Base-by-base conservation (phyloP, 768 basidiomycete genomes). In the Tremella fuciformis region DNA sequence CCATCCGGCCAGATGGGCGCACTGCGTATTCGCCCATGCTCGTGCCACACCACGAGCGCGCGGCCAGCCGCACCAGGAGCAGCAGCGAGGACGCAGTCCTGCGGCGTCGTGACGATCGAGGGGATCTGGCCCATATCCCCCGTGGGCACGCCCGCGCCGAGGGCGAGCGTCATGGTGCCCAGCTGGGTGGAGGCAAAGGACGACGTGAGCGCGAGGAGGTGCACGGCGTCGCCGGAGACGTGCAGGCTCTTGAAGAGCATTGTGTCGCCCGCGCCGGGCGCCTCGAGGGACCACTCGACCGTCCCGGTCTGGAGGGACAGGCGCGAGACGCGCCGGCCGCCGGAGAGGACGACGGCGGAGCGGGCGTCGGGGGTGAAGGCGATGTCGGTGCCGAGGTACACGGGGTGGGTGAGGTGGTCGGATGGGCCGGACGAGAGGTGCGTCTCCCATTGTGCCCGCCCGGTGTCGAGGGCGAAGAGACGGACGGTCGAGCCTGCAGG, bases 271-370 rank as follows among this genome's bases (percentile, higher is more conserved):
- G 85, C 82, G 69, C 88, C 87, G 13, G 80, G 79, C 21, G 85
- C 81, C n/a, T 80, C 81, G 87, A 89, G 91, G 1, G 77, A 79
- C 91, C 91, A 94, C 22, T 78, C 71, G 1, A 79, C 76, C 8
- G 82, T 78, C 1, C 89, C 89, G 0, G 80, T 82, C 2, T 59
- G 69, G 0, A 79, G 69, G 57, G 83, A 75, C 13, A 92, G 61
- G 25, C 79, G 79, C 8, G 78, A 81, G 8, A 91, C 79, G 0
- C 80, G 80, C 67, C 84, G 79, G 3, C 70, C 75, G 24, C 64
- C 67, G 3, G 57, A 57, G 9, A 77, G 62, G 1, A 77, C 55
- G 19, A 70, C 56, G 11, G 76, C 56, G 4, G 64, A 55, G 19
- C 55, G 51, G 42, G 4, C 7, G 22, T 46, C 42, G 18, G 56